These are phyloP conservation scores for Mortierella sp. DNA, from an alignment of 371 early-diverging fungal species.

Conservation along the genomic window DNA sequence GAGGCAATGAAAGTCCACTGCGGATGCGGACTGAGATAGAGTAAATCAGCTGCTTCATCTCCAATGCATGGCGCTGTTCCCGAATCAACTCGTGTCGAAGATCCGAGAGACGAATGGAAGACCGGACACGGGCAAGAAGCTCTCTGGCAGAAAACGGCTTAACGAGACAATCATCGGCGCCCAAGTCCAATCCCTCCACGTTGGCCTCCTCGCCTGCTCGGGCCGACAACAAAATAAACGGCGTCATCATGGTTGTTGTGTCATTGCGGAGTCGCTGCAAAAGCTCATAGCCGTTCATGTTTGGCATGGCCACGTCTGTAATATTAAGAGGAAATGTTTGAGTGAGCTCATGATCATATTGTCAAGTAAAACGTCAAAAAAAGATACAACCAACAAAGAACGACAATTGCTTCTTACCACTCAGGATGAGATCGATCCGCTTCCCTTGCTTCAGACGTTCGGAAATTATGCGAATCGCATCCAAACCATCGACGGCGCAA, in stretches of 20 bases:
- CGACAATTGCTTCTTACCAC: constrained; percentile 33
- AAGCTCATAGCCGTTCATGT: constrained; percentile 64
- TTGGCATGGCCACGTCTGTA: constrained; percentile 66
- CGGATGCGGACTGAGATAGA: constrained; percentile 57
- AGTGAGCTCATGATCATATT: neutral
- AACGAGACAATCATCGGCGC: constrained; percentile 63
- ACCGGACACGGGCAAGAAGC: constrained; percentile 62
- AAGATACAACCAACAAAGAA: neutral
- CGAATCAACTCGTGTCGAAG: constrained; percentile 58
- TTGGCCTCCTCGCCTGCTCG: constrained; percentile 63
- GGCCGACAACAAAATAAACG: constrained; percentile 65
- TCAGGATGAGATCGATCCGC: constrained; percentile 56
- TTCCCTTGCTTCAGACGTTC: constrained; percentile 42
- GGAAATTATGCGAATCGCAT: constrained; percentile 58
- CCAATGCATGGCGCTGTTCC: constrained; percentile 53
- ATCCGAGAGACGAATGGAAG: constrained; percentile 58
- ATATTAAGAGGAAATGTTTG: neutral
- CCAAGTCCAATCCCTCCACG: constrained; percentile 62
- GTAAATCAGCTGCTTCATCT: constrained; percentile 58
- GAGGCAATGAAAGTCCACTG: constrained; percentile 46
- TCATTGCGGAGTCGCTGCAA: constrained; percentile 54
- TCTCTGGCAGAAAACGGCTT: constrained; percentile 67
- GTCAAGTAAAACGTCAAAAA: neutral
- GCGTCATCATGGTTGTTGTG: constrained; percentile 52
- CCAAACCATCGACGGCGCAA: constrained; percentile 59